Base-by-base conservation (phyloP, 1,284 basidiomycete species). In the Ustilago bromivora region DNA sequence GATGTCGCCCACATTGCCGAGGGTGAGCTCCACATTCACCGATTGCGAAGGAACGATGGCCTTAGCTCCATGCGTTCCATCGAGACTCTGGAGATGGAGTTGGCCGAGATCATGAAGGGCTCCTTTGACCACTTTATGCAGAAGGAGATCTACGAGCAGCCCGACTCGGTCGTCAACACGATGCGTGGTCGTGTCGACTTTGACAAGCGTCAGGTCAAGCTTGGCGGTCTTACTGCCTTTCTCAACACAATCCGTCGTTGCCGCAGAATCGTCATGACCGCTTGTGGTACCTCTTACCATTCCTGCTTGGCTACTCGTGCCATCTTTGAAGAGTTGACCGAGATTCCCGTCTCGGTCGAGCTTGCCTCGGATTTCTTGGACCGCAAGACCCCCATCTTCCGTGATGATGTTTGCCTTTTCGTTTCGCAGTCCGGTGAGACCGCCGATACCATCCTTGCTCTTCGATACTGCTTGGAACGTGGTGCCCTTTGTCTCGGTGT, bases 151-250 rank as follows among this genome's bases (percentile, higher is more conserved):
- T 99, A 97, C 90, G 97, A 99, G 87, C 97, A 99, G 88, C 97
- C 96, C 71, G 97, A 99, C 87, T 98, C 95, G 55, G 97, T 99
- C 80, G 95, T 99, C 88, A 99, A 99, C 91, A 99, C 97, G 60
- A 99, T 99, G 97, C 94, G 97, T 91, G 97, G 97, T 77, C 94
- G 97, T 83, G 94, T 99, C 89, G 99, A 98, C 91, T 99, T 99
- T 87, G 97, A 99, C 87, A 91, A 90, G 65, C 91, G 94, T 87
- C 90, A 90, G 76, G 93, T 99, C 86, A 98, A 93, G 28, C 92
- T 99, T 57, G 97, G 97, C 87, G 97, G 97, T 65, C 90, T 99
- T 66, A 93, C 95, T 77, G 93, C 93, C 17, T 99, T 98, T 88
- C 90, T 99, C 71, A 93, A 92, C 64, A 96, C 97, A 86, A 98